phyloP scores from a whole-genome alignment of 768 basidiomycete species.

The Heimioporus sp. region DNA sequence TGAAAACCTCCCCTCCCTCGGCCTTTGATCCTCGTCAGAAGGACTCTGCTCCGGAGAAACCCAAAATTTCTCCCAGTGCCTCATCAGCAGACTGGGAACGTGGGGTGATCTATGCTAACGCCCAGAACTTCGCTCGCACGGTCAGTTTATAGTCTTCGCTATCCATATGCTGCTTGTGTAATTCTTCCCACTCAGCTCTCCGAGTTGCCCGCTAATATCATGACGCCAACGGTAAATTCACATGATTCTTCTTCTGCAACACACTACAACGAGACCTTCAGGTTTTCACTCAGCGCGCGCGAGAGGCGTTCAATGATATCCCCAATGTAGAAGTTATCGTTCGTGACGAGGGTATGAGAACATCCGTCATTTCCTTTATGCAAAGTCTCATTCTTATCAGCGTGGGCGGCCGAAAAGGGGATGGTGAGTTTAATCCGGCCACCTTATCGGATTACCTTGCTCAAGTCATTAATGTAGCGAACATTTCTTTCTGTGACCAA shows the following conservation, averaged over 20 bases:
- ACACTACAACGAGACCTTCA: conserved; percentile 20
- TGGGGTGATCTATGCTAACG: conserved; percentile 69
- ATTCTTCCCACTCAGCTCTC: conserved; percentile 53
- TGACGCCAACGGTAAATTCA: conserved; percentile 71
- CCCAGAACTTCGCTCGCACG: conserved; percentile 80
- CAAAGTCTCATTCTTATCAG: conserved; percentile 32
- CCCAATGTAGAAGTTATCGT: conserved; percentile 67
- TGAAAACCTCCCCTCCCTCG: conserved; percentile 73
- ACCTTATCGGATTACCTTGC: neutral
- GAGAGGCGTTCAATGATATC: conserved; percentile 62
- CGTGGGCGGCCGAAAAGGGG: conserved; percentile 79
- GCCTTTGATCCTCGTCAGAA: conserved; percentile 60
- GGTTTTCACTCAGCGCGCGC: conserved; percentile 70
- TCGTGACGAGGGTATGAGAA: conserved; percentile 62
- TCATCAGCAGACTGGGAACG: conserved; percentile 62
- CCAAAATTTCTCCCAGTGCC: conserved; percentile 46
- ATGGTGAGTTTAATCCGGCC: conserved; percentile 51
- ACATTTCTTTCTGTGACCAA: conserved; percentile 86
- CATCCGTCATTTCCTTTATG: neutral
- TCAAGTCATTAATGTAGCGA: conserved; percentile 39
- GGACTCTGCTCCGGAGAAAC: conserved; percentile 48
- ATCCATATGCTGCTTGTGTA: neutral
- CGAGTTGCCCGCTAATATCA: conserved; percentile 84
- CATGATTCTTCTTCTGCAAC: neutral
- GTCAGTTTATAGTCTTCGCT: conserved; percentile 34